These are phyloP conservation scores for Aspergillus tamarii DNA, from an alignment of 2,329 filamentous ascomycete species.

Conservation along the genomic window DNA sequence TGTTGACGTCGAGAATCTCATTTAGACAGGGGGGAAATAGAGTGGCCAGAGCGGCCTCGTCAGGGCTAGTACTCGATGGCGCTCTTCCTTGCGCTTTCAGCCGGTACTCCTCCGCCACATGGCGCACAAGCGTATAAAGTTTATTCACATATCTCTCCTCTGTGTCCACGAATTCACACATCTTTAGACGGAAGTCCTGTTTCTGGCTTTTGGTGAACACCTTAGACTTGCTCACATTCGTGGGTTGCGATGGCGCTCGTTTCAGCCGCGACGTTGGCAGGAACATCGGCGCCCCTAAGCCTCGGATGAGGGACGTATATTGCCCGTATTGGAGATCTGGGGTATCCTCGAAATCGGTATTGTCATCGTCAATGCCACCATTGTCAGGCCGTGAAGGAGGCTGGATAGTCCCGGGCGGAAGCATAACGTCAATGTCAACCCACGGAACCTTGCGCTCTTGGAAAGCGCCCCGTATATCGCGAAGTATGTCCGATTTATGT, in stretches of 20 bases:
- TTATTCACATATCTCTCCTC: slow-evolving; percentile 94
- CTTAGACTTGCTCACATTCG: slow-evolving; percentile 74
- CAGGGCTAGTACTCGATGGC: slow-evolving; percentile 69
- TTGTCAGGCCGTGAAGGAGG: slow-evolving; percentile 65
- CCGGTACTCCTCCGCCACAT: slow-evolving; percentile 79
- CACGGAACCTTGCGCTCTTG: slow-evolving; percentile 82
- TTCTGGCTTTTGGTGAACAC: slow-evolving; percentile 82
- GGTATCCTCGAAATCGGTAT: slow-evolving; percentile 40
- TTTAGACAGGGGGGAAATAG: slow-evolving; percentile 83
- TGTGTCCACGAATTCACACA: slow-evolving; percentile 88
- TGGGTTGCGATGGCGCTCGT: slow-evolving; percentile 84
- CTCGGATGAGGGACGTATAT: slow-evolving; percentile 75
- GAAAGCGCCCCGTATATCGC: slow-evolving; percentile 73
- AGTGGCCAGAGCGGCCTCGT: slow-evolving; percentile 70
- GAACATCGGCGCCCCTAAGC: slow-evolving; percentile 83
- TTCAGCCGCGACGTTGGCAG: slow-evolving; percentile 82
- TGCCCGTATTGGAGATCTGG: slow-evolving; percentile 67
- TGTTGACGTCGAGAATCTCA: slow-evolving; percentile 79
- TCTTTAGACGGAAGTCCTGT: slow-evolving; percentile 79
- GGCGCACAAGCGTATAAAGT: slow-evolving; percentile 78
- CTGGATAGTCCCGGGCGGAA: slow-evolving; percentile 75
- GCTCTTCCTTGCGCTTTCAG: slow-evolving; percentile 65
- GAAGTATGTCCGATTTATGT: slow-evolving; percentile 71
- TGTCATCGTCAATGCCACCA: slow-evolving; percentile 67
- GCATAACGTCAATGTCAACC: slow-evolving; percentile 82